Evolutionary conservation across 306 rosid species (phyloP).

Genomic region (Trifolium repens): DNA sequence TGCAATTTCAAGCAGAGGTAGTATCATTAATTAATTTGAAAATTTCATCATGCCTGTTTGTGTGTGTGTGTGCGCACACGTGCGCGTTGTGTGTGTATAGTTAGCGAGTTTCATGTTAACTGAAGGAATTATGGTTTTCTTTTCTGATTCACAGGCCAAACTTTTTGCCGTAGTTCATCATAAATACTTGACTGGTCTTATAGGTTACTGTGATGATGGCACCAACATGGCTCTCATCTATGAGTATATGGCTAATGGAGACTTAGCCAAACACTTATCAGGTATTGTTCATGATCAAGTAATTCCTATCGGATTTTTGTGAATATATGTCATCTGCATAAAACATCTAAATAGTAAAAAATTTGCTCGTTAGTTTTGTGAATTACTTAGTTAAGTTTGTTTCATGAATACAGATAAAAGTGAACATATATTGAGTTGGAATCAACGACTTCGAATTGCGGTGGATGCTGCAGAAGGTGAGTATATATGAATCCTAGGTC

Average conservation of each 20-base stretch:
- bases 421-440: conserved; percentile 55
- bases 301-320: neutral
- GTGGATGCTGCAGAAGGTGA: conserved; percentile 67
- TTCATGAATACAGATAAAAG: conserved; percentile 46
- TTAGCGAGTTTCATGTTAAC: neutral
- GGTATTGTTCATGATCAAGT: neutral
- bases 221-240: conserved; percentile 58
- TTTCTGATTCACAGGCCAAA: conserved; percentile 51
- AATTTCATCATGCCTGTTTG: neutral
- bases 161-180: conserved; percentile 58
- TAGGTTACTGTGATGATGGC: conserved; percentile 62
- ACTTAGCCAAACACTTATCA: conserved; percentile 46
- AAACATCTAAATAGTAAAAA: neutral
- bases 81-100: neutral
- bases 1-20: conserved; percentile 65
- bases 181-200: conserved; percentile 55
- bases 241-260: conserved; percentile 61
- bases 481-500: neutral
- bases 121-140: conserved; percentile 10
- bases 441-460: conserved; percentile 59
- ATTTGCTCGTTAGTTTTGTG: neutral
- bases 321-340: no score
- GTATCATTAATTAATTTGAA: neutral
- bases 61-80: neutral
- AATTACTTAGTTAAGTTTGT: neutral